Conservation (phyloP, 2,329 filamentous ascomycete species). For the Fonsecaea multimorphosa region DNA sequence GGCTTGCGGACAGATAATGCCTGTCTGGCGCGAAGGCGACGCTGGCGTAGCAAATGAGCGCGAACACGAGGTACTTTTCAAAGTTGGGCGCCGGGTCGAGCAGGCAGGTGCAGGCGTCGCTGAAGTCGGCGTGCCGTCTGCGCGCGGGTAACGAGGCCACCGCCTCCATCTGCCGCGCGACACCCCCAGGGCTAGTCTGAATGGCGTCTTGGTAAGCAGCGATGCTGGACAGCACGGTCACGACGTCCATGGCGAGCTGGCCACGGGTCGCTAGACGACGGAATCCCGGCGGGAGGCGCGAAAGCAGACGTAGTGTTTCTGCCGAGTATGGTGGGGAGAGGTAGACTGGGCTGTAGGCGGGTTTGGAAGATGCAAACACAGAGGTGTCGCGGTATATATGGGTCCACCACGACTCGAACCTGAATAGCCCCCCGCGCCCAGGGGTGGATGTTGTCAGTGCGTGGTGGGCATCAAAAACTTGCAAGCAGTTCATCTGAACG, state of each 20-base stretch:
- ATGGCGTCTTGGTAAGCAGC: slow-evolving; percentile 4
- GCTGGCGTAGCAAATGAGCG: slow-evolving; percentile 4
- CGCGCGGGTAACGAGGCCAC: background rate
- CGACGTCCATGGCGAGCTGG: slow-evolving; percentile 1
- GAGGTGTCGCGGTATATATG: slow-evolving; percentile 15
- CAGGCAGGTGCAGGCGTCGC: slow-evolving; percentile 12
- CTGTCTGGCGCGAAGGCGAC: slow-evolving; percentile 5
- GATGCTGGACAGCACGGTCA: slow-evolving; percentile 7
- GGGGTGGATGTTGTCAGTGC: background rate
- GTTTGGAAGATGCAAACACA: slow-evolving; percentile 2
- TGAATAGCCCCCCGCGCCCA: background rate
- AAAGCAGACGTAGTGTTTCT: background rate
- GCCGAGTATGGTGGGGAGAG: background rate
- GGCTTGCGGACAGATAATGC: background rate
- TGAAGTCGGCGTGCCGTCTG: slow-evolving; percentile 14
- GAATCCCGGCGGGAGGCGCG: slow-evolving; percentile 4
- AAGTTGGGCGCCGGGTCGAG: slow-evolving; percentile 1
- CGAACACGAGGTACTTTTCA: slow-evolving; percentile 12
- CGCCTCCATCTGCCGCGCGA: background rate
- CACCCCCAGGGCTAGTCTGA: background rate
- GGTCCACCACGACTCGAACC: slow-evolving; percentile 18
- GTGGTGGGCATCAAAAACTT: background rate
- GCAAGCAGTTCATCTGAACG: background rate
- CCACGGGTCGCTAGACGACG: background rate
- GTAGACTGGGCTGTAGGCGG: background rate